phyloP scores from a whole-genome alignment of 345 rosid species.

The Psidium guajava region DNA sequence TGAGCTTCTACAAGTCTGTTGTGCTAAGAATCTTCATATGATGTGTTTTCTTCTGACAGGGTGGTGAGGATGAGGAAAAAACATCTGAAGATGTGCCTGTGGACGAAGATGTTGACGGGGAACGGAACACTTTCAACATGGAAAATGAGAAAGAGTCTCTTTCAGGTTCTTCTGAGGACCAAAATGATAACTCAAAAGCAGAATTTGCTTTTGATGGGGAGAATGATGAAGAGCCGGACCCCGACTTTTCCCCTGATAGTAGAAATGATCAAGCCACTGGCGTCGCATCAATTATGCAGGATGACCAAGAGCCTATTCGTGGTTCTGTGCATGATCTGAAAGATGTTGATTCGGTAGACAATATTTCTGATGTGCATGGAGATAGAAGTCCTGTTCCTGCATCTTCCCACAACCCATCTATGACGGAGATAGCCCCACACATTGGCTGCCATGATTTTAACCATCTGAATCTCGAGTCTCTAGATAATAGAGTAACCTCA shows the following conservation, averaged over 20 bases:
- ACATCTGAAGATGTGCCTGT: conserved; percentile 10
- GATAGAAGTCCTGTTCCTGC: conserved; percentile 7
- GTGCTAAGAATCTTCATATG: background rate
- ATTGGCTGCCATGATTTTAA: conserved; percentile 17
- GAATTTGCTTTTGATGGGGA: conserved; percentile 1
- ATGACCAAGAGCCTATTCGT: background rate
- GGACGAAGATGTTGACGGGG: conserved; percentile 14
- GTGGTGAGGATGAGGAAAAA: conserved; percentile 23
- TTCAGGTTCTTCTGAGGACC: background rate
- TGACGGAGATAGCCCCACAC: conserved; percentile 24
- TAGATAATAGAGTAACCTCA: conserved; percentile 18
- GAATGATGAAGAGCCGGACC: conserved; percentile 5
- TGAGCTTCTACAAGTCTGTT: background rate
- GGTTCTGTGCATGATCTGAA: background rate
- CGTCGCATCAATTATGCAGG: background rate
- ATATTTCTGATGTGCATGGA: conserved; percentile 9
- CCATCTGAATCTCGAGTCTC: conserved; percentile 19
- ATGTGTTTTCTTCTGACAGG: background rate
- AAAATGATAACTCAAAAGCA: background rate
- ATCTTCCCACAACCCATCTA: conserved; percentile 17
- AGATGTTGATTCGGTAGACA: conserved; percentile 4
- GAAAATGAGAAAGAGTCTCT: conserved; percentile 1
- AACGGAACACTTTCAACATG: background rate
- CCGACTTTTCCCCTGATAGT: background rate
- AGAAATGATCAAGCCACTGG: background rate